Base-by-base conservation (phyloP, 768 basidiomycete genomes). In the Pleurotus pulmonarius region DNA sequence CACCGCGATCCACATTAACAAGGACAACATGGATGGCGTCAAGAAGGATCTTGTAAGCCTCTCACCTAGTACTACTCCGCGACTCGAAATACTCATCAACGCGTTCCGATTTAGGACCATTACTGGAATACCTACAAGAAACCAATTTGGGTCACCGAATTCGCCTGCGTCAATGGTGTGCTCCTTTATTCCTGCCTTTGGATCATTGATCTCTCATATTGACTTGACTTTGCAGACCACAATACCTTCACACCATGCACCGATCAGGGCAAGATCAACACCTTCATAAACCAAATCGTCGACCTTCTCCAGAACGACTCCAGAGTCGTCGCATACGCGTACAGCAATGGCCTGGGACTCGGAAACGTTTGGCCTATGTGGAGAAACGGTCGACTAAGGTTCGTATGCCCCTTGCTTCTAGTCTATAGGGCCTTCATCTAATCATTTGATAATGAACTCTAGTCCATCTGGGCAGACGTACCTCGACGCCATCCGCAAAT, bases 141-240 rank as follows among this genome's bases (percentile, higher is more conserved):
- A 63, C 77, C 78, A 1, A 71, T 79, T 53, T 79, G 77, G 77
- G 70, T 79, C 13, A 75, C 77, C 20, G 78, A 79, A 60, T 77
- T 78, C 59, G 77, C 78, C 49, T 79, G 78, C 56, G 77, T 78
- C 29, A 69, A 78, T 49, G 77, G 77, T 75, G 55, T 16, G 64
- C 55, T n/a, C 1, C 13, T 8, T 11, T 9, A 4, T n/a, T 25
- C n/a, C 34, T 25, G 16, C 48, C 1, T 26, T 7, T n/a, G 25
- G 12, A 12, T n/a, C n/a, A n/a, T 48, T 22, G 11, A 9, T 9
- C 46, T 20, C 46, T 13, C 24, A 15, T 12, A 20, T 20, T 20
- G 20, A 20, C 20, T 20, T 20, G 29, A 25, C 11, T 11, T 9
- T 34, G 26, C 59, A 75, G 75, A 77, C 55, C 58, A 63, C 59